A percentile compares a stretch with the other conserved stretches of the same genome.
Evolutionary conservation across 2,329 filamentous ascomycete species (phyloP).

Genomic region (Verticillium dahliae): DNA sequence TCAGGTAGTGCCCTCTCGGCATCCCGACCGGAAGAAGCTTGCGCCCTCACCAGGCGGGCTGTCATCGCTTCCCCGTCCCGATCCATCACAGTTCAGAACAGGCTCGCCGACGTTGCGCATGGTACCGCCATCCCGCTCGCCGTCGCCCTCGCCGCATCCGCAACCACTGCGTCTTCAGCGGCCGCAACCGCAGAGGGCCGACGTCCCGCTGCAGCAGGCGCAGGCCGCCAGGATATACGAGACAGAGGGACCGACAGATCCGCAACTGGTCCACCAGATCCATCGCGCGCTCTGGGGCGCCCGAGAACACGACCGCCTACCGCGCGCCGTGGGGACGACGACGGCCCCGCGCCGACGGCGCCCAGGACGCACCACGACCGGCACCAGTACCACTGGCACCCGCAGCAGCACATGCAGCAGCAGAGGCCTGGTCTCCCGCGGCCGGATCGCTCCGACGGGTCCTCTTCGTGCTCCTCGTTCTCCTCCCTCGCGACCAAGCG

Average conservation of each 20-base stretch:
- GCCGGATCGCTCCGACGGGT: conserved; percentile 3
- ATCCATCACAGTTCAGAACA: conserved; percentile 4
- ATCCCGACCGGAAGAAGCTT: background rate
- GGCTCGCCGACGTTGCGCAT: conserved; percentile 28
- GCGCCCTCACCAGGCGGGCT: background rate
- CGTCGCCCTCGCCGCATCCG: conserved; percentile 3
- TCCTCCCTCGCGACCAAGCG: conserved; percentile 46
- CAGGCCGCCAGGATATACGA: background rate
- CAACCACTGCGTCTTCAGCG: conserved; percentile 6
- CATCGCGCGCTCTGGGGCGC: background rate
- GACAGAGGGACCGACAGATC: background rate
- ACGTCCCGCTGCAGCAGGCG: background rate
- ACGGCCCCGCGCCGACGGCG: background rate
- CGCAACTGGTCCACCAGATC: background rate
- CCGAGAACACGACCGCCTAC: conserved; percentile 2
- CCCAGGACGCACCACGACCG: conserved; percentile 2
- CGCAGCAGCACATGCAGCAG: conserved; percentile 11
- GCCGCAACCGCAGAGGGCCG: background rate
- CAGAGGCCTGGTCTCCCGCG: conserved; percentile 15
- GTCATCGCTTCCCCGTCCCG: background rate
- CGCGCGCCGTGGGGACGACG: conserved; percentile 7
- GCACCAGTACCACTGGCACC: conserved; percentile 11
- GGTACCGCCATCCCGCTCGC: conserved; percentile 26
- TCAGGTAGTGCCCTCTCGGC: conserved; percentile 5
- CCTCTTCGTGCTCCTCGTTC: conserved; percentile 7